Evolutionary conservation across 441 rosid genomes (phyloP).

Genomic region (Geranium incanum): DNA sequence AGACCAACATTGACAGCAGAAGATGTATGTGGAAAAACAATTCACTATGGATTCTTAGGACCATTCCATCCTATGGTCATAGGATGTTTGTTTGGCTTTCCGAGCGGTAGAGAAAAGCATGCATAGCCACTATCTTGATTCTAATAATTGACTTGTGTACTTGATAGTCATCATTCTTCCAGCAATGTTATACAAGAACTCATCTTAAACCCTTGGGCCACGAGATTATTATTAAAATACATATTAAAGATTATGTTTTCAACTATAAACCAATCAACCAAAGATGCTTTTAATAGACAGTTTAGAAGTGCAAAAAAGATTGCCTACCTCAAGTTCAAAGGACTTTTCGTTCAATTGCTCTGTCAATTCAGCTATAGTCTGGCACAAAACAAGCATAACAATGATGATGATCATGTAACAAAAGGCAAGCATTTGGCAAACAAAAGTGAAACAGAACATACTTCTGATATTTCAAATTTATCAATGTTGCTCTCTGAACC

Average conservation of each 20-base stretch:
- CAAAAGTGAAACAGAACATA: slow-evolving; percentile 25
- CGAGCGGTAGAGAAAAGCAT: not conserved
- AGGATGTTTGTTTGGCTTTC: not conserved
- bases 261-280: slow-evolving; percentile 4
- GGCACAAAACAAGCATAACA: slow-evolving; percentile 19
- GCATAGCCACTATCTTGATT: not conserved
- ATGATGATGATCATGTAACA: slow-evolving; percentile 21
- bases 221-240: not conserved
- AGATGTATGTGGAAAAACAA: not conserved
- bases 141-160: not conserved
- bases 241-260: not conserved
- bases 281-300: not conserved
- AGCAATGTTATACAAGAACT: not conserved
- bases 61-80: not conserved
- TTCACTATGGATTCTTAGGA: not conserved
- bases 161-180: not conserved
- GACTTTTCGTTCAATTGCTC: slow-evolving; percentile 84
- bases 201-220: not conserved
- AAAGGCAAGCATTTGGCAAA: slow-evolving; percentile 7
- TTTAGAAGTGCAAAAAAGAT: slow-evolving; percentile 14
- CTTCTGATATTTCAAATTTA: slow-evolving; percentile 56
- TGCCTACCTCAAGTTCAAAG: slow-evolving; percentile 86
- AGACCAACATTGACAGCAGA: not conserved
- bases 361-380: slow-evolving; percentile 70
- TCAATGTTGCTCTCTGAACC: slow-evolving; percentile 53